Percentiles rank a stretch among this genome's conserved stretches.
These are phyloP conservation scores for Xerocomus spinulosus DNA, from an alignment of 768 basidiomycete species.

Conservation along the genomic window DNA sequence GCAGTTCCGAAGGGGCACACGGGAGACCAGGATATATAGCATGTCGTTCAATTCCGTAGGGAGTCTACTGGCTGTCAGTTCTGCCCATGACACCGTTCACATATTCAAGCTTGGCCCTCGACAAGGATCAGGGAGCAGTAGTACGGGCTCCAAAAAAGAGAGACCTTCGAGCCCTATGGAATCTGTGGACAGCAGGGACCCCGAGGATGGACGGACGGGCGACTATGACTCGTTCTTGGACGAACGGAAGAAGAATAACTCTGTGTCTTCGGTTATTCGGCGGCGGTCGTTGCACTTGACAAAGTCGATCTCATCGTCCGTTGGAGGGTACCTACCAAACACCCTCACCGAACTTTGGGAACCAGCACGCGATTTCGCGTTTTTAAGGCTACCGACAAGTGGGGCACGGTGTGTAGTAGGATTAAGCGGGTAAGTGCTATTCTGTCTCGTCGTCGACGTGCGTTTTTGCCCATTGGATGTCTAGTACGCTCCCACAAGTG, in stretches of 20 bases:
- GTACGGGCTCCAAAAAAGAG: constrained; percentile 19
- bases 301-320: constrained; percentile 67
- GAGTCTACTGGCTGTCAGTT: constrained; percentile 83
- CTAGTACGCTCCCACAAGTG: constrained; percentile 88
- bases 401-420: constrained; percentile 86
- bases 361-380: constrained; percentile 92
- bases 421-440: constrained; percentile 68
- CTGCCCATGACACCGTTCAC: constrained; percentile 93
- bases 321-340: constrained; percentile 83
- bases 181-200: constrained; percentile 60
- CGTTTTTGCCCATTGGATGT: background rate
- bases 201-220: constrained; percentile 50
- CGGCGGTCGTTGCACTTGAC: constrained; percentile 72
- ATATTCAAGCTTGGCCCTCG: constrained; percentile 80
- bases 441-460: background rate
- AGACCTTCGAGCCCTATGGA: constrained; percentile 56
- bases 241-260: constrained; percentile 56
- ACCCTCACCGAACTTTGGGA: constrained; percentile 96
- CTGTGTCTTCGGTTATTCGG: constrained; percentile 61
- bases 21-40: constrained; percentile 81
- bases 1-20: constrained; percentile 89
- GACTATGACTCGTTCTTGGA: constrained; percentile 88
- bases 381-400: constrained; percentile 71
- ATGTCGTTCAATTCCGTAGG: constrained; percentile 82
- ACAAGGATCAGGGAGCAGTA: constrained; percentile 16